A percentile compares a stretch with the other conserved stretches of the same genome.
Evolutionary conservation across 345 rosid species (phyloP).

Genomic region (Pistacia vera): DNA sequence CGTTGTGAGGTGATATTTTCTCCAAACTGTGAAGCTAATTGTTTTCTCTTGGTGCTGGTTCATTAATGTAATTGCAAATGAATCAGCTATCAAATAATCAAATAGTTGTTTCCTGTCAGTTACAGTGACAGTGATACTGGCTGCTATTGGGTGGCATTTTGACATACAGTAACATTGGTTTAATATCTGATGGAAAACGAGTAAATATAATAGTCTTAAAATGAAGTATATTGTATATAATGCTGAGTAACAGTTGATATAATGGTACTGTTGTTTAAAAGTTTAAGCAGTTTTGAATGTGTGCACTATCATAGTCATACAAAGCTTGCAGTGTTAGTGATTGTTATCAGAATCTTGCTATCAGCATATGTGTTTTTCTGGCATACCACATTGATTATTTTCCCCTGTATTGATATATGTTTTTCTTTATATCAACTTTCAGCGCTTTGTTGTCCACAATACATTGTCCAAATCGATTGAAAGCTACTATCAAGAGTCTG

Average conservation of each 20-base stretch:
- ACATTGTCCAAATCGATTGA: slow-evolving; percentile 91
- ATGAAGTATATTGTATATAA: no score
- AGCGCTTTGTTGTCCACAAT: slow-evolving; percentile 90
- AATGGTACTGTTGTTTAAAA: background rate
- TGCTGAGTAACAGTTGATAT: no score
- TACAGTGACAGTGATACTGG: background rate
- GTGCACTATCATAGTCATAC: background rate
- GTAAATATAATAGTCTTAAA: no score
- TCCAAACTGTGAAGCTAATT: background rate
- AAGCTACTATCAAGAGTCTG: slow-evolving; percentile 96
- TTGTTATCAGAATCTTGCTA: background rate
- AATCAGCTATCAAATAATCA: background rate
- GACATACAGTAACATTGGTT: no score
- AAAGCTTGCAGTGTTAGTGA: background rate
- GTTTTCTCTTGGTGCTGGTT: slow-evolving; percentile 3
- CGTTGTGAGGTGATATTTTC: background rate
- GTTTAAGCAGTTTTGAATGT: background rate
- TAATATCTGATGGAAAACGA: no score
- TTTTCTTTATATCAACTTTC: slow-evolving; percentile 14
- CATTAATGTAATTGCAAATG: background rate
- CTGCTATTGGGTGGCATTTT: background rate
- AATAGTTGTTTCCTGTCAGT: background rate
- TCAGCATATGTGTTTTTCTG: background rate
- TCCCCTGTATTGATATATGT: slow-evolving; percentile 2
- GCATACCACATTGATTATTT: background rate